Percentiles rank a stretch among this genome's conserved stretches.
phyloP scores from a whole-genome alignment of 2,329 filamentous ascomycete species.

The Alternaria sp. region DNA sequence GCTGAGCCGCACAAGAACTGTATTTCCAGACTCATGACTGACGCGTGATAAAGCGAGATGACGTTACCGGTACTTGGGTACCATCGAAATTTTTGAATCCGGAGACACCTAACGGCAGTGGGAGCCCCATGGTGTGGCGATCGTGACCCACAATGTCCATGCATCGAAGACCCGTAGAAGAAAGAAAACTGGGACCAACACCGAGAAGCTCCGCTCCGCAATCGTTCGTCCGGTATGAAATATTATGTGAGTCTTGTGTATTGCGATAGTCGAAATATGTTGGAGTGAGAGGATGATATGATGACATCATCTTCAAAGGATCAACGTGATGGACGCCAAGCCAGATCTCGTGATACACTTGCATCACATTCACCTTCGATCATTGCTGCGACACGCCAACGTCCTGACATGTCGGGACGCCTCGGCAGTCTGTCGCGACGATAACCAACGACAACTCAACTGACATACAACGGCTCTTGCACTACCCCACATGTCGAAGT shows the following conservation, averaged over 20 bases:
- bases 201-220: not conserved
- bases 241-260: not conserved
- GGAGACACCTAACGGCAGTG: not conserved
- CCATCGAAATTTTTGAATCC: not conserved
- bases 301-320: not conserved
- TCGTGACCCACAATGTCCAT: conserved; percentile 9
- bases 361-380: conserved; percentile 10
- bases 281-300: not conserved
- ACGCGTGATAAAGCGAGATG: not conserved
- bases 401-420: not conserved
- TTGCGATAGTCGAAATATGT: not conserved
- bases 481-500: conserved; percentile 6
- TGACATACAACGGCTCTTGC: not conserved
- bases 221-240: not conserved
- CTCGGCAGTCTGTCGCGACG: not conserved
- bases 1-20: not conserved
- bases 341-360: not conserved
- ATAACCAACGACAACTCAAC: not conserved
- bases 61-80: not conserved
- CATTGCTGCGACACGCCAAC: not conserved
- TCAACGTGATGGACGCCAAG: not conserved
- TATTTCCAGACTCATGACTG: not conserved
- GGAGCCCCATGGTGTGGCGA: conserved; percentile 4
- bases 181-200: conserved; percentile 1
- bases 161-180: conserved; percentile 15